Evolutionary conservation across 805 yeast genomes (phyloP).

Genomic region (Grigorovia humatica): DNA sequence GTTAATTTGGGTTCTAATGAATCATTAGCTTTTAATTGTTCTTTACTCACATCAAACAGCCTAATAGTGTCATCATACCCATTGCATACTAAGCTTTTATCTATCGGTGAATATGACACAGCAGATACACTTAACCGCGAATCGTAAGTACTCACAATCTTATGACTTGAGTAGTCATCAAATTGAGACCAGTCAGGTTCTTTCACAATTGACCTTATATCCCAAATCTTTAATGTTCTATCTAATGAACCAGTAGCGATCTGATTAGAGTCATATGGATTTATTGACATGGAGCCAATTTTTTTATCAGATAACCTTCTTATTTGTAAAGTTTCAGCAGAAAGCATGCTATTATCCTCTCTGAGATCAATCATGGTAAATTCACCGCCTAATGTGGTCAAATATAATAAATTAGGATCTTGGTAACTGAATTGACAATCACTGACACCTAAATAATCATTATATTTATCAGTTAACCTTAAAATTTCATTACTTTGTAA

Average conservation of each 20-base stretch:
- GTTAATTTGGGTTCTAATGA: conserved; percentile 51
- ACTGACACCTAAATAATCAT: conserved; percentile 55
- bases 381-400: conserved; percentile 73
- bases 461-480: conserved; percentile 44
- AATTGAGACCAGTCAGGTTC: conserved; percentile 48
- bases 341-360: conserved; percentile 23
- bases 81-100: conserved; percentile 67
- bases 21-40: conserved; percentile 6
- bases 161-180: conserved; percentile 33
- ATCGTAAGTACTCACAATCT: conserved; percentile 44
- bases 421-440: conserved; percentile 50
- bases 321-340: conserved; percentile 21
- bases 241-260: conserved; percentile 86
- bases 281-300: conserved; percentile 79
- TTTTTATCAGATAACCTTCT: conserved; percentile 75
- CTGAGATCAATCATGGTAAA: conserved; percentile 69
- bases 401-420: conserved; percentile 48
- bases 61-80: conserved; percentile 85
- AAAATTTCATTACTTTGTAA: conserved; percentile 52
- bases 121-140: conserved; percentile 76
- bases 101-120: conserved; percentile 65
- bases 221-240: conserved; percentile 80
- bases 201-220: conserved; percentile 45
- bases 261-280: conserved; percentile 55
- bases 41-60: conserved; percentile 46